Evolutionary conservation across 176 grass and related monocot genomes (phyloP).

Genomic region (Cenchrus purpureus): DNA sequence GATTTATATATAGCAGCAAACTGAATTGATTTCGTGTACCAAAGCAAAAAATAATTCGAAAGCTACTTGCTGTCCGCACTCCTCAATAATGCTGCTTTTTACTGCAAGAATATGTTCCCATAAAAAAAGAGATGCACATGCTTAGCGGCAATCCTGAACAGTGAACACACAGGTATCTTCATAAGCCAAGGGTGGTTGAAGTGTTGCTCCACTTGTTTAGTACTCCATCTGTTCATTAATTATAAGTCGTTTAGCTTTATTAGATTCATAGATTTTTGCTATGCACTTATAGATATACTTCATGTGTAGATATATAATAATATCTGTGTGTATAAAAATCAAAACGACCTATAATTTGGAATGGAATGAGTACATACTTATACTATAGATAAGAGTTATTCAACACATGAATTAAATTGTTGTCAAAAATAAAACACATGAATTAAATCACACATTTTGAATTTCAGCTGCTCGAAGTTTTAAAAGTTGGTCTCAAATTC

Average conservation of each 20-base stretch:
- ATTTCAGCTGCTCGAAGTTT: not conserved
- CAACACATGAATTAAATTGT: too few relatives aligned
- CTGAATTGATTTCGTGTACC: not conserved
- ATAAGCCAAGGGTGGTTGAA: not conserved
- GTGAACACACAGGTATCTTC: not conserved
- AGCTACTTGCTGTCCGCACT: not conserved
- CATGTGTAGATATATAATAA: too few relatives aligned
- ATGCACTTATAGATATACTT: too few relatives aligned
- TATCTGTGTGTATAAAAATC: too few relatives aligned
- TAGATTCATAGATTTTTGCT: too few relatives aligned
- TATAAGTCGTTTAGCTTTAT: too few relatives aligned
- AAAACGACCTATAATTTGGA: too few relatives aligned
- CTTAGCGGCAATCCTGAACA: not conserved
- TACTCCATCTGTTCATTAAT: too few relatives aligned
- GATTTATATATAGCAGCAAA: not conserved
- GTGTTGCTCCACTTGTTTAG: not conserved
- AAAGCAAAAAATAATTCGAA: not conserved
- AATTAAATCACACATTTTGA: not conserved
- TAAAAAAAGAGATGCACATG: not conserved
- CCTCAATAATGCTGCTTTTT: not conserved
- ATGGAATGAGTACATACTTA: too few relatives aligned
- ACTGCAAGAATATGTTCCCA: not conserved
- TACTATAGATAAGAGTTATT: too few relatives aligned
- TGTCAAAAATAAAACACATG: too few relatives aligned
- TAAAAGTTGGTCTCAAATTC: not conserved